phyloP scores from a whole-genome alignment of 2,329 filamentous ascomycete species.

The Huntiella decipiens region DNA sequence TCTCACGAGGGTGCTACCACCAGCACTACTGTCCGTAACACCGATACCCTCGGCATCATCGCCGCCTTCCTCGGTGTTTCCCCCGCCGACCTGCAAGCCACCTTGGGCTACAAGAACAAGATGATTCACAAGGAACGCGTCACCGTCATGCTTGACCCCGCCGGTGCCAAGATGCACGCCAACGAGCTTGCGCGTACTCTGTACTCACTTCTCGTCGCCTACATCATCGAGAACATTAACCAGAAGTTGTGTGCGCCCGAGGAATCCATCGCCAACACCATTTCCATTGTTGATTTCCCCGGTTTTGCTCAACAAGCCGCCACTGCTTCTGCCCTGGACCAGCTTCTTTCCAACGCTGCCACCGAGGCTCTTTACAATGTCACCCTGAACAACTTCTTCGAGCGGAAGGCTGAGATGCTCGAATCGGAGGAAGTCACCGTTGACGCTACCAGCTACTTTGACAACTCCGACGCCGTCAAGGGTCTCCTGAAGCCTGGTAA shows the following conservation, averaged over 20 bases:
- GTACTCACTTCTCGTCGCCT: constrained; percentile 85
- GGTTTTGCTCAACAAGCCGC: constrained; percentile 74
- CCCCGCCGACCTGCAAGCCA: constrained; percentile 63
- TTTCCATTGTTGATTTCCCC: constrained; percentile 91
- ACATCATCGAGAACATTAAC: constrained; percentile 84
- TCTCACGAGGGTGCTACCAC: constrained; percentile 84
- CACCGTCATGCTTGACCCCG: constrained; percentile 93
- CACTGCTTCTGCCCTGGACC: constrained; percentile 72
- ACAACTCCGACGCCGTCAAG: constrained; percentile 87
- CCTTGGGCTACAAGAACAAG: constrained; percentile 88
- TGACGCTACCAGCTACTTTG: constrained; percentile 86
- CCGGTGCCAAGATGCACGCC: constrained; percentile 74
- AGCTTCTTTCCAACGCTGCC: constrained; percentile 86
- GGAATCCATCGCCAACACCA: constrained; percentile 76
- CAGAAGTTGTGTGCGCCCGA: constrained; percentile 73
- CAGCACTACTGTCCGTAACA: constrained; percentile 79
- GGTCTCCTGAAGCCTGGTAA: constrained; percentile 84
- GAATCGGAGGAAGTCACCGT: constrained; percentile 88
- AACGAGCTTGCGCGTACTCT: constrained; percentile 85
- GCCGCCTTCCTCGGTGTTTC: constrained; percentile 88
- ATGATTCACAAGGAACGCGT: constrained; percentile 90
- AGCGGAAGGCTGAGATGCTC: constrained; percentile 77
- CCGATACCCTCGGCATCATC: constrained; percentile 67
- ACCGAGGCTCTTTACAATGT: constrained; percentile 86
- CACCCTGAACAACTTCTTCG: constrained; percentile 88